Percentiles rank a stretch among this genome's conserved stretches.
Evolutionary conservation across 768 basidiomycete species (phyloP).

Genomic region (Russula virescens): DNA sequence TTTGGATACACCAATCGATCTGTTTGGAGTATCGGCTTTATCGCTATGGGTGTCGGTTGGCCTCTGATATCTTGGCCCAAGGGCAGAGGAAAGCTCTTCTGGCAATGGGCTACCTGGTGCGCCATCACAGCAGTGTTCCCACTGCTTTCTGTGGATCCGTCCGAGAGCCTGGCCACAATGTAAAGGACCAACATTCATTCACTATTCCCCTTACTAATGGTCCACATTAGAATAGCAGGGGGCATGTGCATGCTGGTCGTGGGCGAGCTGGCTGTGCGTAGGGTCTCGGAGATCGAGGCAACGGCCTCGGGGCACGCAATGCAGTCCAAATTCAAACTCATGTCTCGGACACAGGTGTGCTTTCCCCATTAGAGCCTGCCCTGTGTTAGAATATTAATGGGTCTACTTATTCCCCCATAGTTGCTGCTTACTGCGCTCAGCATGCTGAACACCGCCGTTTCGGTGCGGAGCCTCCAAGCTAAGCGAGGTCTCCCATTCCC

Average conservation of each 20-base stretch:
- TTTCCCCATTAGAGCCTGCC: neutral
- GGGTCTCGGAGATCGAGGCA: neutral
- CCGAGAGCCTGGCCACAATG: conserved; percentile 57
- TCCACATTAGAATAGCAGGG: conserved; percentile 31
- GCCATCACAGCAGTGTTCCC: conserved; percentile 61
- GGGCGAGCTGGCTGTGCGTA: conserved; percentile 9
- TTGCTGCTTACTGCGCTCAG: conserved; percentile 38
- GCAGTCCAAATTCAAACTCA: neutral
- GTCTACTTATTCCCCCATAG: conserved; percentile 31
- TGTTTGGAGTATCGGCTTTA: conserved; percentile 66
- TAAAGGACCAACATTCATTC: conserved; percentile 32
- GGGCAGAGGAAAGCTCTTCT: conserved; percentile 28
- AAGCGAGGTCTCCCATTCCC: conserved; percentile 58
- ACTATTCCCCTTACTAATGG: neutral
- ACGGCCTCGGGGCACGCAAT: neutral
- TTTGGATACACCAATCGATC: conserved; percentile 63
- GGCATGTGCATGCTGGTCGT: conserved; percentile 40
- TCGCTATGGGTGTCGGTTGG: conserved; percentile 59
- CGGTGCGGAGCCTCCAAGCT: conserved; percentile 53
- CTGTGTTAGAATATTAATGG: neutral
- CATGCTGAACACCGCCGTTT: conserved; percentile 52
- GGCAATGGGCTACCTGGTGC: conserved; percentile 47
- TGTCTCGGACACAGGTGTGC: conserved; percentile 11
- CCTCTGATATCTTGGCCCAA: conserved; percentile 49
- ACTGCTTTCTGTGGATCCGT: conserved; percentile 63